Evolutionary conservation across 1,284 basidiomycete species (phyloP), one percentile per base, ranked within the genome.

Genomic region (Coniferiporia weirii): DNA sequence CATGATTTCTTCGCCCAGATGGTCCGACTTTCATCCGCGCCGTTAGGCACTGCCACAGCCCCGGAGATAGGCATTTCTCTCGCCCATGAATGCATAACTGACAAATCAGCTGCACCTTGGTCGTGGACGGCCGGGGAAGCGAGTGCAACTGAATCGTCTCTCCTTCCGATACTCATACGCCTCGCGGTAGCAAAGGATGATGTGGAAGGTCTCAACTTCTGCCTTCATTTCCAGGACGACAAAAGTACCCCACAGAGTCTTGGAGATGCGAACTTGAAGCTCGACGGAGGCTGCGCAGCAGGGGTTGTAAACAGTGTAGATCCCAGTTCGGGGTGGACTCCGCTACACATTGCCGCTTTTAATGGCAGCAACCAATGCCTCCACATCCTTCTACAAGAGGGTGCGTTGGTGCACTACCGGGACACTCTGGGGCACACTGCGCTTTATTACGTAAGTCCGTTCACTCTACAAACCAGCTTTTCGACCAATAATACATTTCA

Each of bases 331-430:
- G 87, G 89, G 6, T 79, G 85, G 57, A 84, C 90, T 8, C 89
- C 93, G 4, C 73, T 96, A 43, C 94, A 96, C 66, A 80, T 88
- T 19, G 92, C 93, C 1, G 83, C 89, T 44, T 70, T 94, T 40
- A 85, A 87, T 54, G 91, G 90, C 0, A 80, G 81, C 62, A 64
- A 72, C 1, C 71, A 70, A 5, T 81, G 83, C 53, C 82, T 87
- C 27, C 74, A 78, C 35, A 67, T 81, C 40, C 74, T 97, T 36
- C 76, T 97, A 36, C 77, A 83, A 60, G 83, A 83, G 0, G 94
- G 94, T 1, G 91, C 92, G 1, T 78, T 92, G n/a, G 93, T 97
- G 9, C 94, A 96, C 71, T 75, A 89, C 8, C 79, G 91, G 47
- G 91, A 94, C 66, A 70, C 73, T 2, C 75, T 91, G 45, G 91